Evolutionary conservation across 2,329 filamentous ascomycete genomes (phyloP), one percentile per base, ranked within the genome.

Genomic region (Fusarium sp.): DNA sequence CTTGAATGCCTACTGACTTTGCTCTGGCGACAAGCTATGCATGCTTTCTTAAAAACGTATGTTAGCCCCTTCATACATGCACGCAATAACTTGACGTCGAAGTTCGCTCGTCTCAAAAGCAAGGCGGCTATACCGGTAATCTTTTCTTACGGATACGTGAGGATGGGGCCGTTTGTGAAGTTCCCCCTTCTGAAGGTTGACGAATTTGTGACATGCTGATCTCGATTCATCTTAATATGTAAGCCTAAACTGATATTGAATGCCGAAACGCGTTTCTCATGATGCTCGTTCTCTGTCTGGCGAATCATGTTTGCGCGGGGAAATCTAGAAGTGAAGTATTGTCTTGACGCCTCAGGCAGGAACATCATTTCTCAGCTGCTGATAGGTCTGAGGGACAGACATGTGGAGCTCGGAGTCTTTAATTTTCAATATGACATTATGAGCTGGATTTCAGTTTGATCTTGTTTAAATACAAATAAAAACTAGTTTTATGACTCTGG

Each of bases 21-120:
- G 2, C 67, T 69, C 13, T 69, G 67, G 2, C 67, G 67, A 38
- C 67, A 69, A 9, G 65, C 38, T 18, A 47, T 32, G 8, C 67
- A 69, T 3, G 67, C 53, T 32, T 69, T 69, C 67, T 64, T 12
- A 1, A 6, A 9, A 13, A 16, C 4, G 1, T 10, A 9, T 18
- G 40, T 58, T 3, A 58, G 54, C 13, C 9, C 35, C 18, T 6
- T 49, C 15, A 3, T 2, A 16, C 15, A 5, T 19, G 13, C 6
- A 30, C 19, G 6, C 9, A 5, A 23, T n/a, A 21, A 30, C 11
- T 12, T 21, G 7, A 21, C 7, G 30, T 28, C 13, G 12, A 58
- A 5, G 19, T 7, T 21, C 1, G 19, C 15, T 18, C 3, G 12
- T 37, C 7, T 21, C 13, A n/a, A 4, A 9, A 23, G 16, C 4